phyloP scores from a whole-genome alignment of 805 yeast genomes.

The Wickerhamomyces sydowiorum region DNA sequence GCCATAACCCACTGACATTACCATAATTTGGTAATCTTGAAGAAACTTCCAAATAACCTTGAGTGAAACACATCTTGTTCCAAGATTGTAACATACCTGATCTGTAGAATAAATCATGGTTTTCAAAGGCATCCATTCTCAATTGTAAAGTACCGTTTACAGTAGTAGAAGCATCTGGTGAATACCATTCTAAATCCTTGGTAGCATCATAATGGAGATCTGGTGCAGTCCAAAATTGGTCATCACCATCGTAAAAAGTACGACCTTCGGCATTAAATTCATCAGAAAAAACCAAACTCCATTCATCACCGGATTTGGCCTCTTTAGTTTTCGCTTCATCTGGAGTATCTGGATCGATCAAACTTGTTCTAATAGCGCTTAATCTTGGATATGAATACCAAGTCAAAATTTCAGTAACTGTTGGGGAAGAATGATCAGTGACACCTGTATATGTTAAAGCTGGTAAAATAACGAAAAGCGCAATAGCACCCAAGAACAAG shows the following conservation, averaged over 20 bases:
- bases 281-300: slow-evolving; percentile 83
- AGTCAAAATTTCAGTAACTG: slow-evolving; percentile 36
- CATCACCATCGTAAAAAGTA: slow-evolving; percentile 86
- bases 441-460: slow-evolving; percentile 79
- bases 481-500: slow-evolving; percentile 54
- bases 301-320: slow-evolving; percentile 54
- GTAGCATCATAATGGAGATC: slow-evolving; percentile 86
- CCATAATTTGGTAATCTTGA: slow-evolving; percentile 80
- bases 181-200: slow-evolving; percentile 89
- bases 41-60: slow-evolving; percentile 73
- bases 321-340: slow-evolving; percentile 38
- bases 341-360: slow-evolving; percentile 65
- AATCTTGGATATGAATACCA: slow-evolving; percentile 44
- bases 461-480: slow-evolving; percentile 76
- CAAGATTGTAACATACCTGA: slow-evolving; percentile 91
- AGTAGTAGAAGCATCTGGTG: slow-evolving; percentile 84
- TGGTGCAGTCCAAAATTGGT: slow-evolving; percentile 85
- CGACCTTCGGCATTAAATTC: slow-evolving; percentile 89
- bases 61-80: slow-evolving; percentile 87
- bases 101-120: slow-evolving; percentile 75
- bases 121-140: slow-evolving; percentile 74
- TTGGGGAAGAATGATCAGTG: slow-evolving; percentile 23
- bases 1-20: slow-evolving; percentile 83
- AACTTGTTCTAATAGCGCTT: slow-evolving; percentile 42
- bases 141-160: slow-evolving; percentile 63